phyloP scores from a whole-genome alignment of 75 land plant species.

The Pseudotsuga menziesii region DNA sequence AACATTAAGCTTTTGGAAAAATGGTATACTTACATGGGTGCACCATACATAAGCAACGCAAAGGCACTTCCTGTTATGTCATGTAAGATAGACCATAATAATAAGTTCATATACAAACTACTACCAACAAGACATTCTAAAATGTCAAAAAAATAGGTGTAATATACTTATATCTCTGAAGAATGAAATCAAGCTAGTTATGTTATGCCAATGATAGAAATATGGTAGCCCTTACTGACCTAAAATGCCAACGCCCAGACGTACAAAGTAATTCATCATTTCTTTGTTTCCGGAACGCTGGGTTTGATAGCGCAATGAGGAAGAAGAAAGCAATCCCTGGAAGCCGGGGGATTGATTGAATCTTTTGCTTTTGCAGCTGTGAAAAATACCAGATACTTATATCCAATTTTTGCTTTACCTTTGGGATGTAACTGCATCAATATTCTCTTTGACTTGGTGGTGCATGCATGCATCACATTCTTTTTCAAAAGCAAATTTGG shows the following conservation, averaged over 20 bases:
- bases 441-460: too few relatives aligned
- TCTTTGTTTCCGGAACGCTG: neutral
- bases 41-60: slow-evolving; percentile 41
- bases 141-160: too few relatives aligned
- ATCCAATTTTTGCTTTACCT: neutral
- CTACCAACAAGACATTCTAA: too few relatives aligned
- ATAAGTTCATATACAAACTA: neutral
- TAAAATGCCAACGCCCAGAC: slow-evolving; percentile 3
- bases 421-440: too few relatives aligned
- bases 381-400: neutral
- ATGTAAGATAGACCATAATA: neutral
- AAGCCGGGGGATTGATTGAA: neutral
- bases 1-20: too few relatives aligned
- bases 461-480: too few relatives aligned
- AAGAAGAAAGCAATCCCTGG: neutral
- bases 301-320: too few relatives aligned
- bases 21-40: slow-evolving; percentile 39
- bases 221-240: neutral
- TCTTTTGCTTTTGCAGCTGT: neutral
- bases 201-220: too few relatives aligned
- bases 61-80: slow-evolving; percentile 41
- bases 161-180: too few relatives aligned
- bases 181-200: too few relatives aligned
- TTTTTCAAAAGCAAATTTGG: too few relatives aligned
- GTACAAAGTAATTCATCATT: neutral